These are phyloP conservation scores for Rheum nobile DNA, from an alignment of 148 eudicot species.

Conservation along the genomic window DNA sequence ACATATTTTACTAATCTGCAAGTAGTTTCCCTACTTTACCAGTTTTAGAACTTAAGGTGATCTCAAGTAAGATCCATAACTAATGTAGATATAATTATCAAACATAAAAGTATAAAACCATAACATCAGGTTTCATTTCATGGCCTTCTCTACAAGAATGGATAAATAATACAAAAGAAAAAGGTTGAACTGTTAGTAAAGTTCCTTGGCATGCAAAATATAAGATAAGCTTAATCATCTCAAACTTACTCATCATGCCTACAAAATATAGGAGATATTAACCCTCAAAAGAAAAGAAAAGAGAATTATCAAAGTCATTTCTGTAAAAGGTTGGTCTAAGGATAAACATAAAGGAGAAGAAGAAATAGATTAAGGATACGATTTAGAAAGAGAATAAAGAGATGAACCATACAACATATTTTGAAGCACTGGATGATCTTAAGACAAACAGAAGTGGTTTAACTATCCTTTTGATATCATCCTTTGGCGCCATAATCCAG, in stretches of 20 bases:
- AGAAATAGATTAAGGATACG: background rate
- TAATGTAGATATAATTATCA: no score
- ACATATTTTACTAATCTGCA: background rate
- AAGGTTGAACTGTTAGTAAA: no score
- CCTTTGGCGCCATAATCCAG: constrained; percentile 95
- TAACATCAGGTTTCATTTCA: no score
- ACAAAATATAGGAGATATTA: background rate
- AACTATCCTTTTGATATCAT: constrained; percentile 62
- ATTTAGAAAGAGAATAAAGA: background rate
- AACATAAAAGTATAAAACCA: no score
- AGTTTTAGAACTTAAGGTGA: background rate
- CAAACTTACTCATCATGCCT: background rate
- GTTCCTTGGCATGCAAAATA: no score
- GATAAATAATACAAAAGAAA: no score
- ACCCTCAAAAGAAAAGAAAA: background rate
- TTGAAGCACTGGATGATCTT: constrained; percentile 80
- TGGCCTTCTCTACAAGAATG: no score
- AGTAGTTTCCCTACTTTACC: background rate
- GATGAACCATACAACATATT: constrained; percentile 61
- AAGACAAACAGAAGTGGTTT: constrained; percentile 80
- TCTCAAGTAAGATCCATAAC: background rate
- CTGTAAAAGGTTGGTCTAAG: background rate
- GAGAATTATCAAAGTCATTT: background rate
- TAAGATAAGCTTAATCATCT: background rate
- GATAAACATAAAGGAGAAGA: background rate